These are phyloP conservation scores for Nicotiana knightiana DNA, from an alignment of 257 asterid genomes.

Conservation along the genomic window DNA sequence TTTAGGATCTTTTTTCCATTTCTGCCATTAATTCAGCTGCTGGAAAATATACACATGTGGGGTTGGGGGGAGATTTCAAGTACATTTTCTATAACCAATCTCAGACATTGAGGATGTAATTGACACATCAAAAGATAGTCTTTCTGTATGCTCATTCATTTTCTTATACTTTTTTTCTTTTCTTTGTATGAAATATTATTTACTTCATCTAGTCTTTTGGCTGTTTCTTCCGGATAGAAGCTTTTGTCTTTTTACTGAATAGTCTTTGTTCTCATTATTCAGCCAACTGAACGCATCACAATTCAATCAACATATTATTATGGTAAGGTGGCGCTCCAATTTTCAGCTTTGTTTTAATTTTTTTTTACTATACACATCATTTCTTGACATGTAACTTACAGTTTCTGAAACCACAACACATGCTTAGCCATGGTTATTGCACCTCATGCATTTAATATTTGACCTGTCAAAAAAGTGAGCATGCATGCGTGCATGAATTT, in stretches of 20 bases:
- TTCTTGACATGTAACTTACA: background rate
- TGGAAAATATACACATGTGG: background rate
- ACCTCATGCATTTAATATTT: background rate
- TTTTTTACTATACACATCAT: background rate
- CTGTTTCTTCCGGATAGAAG: background rate
- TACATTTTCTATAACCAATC: background rate
- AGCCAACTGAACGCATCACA: constrained; percentile 91
- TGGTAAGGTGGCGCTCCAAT: constrained; percentile 39
- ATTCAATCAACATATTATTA: constrained; percentile 85
- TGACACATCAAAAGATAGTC: background rate
- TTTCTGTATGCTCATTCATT: background rate
- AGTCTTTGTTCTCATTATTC: constrained; percentile 16
- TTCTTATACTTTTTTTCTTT: background rate
- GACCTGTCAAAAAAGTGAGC: background rate
- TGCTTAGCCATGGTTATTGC: background rate
- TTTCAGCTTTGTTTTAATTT: background rate
- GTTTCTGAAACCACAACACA: background rate
- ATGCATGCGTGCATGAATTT: background rate
- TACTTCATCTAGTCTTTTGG: background rate
- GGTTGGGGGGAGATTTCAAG: background rate
- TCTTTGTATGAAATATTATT: background rate
- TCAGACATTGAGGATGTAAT: background rate
- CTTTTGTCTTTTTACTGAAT: constrained; percentile 7
- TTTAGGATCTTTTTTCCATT: background rate
- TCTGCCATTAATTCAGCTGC: background rate